Evolutionary conservation across 2,329 filamentous ascomycete species (phyloP), one percentile per base, ranked within the genome.

Genomic region (Diaporthe ilicicola): DNA sequence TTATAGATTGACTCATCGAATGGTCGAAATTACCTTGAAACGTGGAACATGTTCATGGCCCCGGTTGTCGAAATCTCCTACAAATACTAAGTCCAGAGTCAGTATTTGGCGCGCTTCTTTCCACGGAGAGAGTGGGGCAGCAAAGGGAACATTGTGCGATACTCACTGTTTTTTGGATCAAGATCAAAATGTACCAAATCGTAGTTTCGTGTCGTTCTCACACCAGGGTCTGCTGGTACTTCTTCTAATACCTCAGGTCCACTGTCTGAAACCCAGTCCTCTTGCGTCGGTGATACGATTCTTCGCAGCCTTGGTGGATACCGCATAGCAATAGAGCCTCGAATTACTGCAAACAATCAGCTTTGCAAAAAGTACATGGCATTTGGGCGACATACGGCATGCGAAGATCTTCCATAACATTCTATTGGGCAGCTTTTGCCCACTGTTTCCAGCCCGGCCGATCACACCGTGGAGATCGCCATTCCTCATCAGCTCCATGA

Each of bases 121-220:
- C 0, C 1, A 15, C 24, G 3, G 51, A 15, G 4, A 34, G 5
- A 5, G 2, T 9, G 17, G 9, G 0, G n/a, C n/a, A n/a, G n/a
- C n/a, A 5, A 5, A 15, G 7, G 15, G 7, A 2, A 17, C 1
- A 12, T 27, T 1, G 1, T 12, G 5, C 10, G 19, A 29, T 10
- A 4, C 39, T 46, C 2, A 61, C 56, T 46, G 12, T 61, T 61
- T n/a, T 61, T 44, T 1, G 56, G 56, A 9, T 61, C 56, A 46
- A 61, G 56, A 17, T 61, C 56, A 61, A 61, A 61, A 61, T 61
- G 56, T n/a, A 61, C n/a, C 39, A 61, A 15, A 24, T 61, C 39
- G 39, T 44, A 61, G 17, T 61, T 39, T 5, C 56, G 10, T 27
- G 37, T 8, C 39, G 39, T 2, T 53, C 50, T 53, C 24, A 10